These are phyloP conservation scores for Saturnispora gosingensis DNA, from an alignment of 805 yeast genomes.

Conservation along the genomic window DNA sequence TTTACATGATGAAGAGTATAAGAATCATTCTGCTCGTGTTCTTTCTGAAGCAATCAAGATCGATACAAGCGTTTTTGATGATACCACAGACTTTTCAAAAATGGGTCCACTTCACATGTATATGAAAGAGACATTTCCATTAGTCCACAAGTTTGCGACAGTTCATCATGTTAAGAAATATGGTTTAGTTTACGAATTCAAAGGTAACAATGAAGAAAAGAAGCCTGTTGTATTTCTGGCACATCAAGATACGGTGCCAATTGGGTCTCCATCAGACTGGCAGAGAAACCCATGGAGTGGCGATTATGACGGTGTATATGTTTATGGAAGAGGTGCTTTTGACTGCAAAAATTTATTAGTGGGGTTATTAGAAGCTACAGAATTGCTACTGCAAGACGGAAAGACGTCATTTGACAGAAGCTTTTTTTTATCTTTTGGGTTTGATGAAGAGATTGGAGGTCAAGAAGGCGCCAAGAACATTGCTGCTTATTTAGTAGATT, in stretches of 20 bases:
- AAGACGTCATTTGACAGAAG: conserved; percentile 50
- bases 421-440: conserved; percentile 58
- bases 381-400: conserved; percentile 36
- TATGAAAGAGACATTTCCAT: conserved; percentile 33
- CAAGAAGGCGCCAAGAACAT: conserved; percentile 46
- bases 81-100: conserved; percentile 12
- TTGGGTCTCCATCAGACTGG: conserved; percentile 32
- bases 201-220: conserved; percentile 29
- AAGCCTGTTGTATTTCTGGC: conserved; percentile 40
- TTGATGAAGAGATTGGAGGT: conserved; percentile 73
- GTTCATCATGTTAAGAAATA: conserved; percentile 34
- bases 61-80: conserved; percentile 38
- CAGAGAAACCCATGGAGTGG: conserved; percentile 31
- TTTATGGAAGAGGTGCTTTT: conserved; percentile 32
- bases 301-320: conserved; percentile 27
- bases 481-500: conserved; percentile 24
- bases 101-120: conserved; percentile 17
- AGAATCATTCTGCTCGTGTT: conserved; percentile 31
- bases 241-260: conserved; percentile 43
- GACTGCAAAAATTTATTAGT: conserved; percentile 36
- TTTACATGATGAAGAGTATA: conserved; percentile 28
- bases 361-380: conserved; percentile 46
- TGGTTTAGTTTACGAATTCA: conserved; percentile 35
- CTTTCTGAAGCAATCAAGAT: conserved; percentile 43
- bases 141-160: conserved; percentile 25